Evolutionary conservation across 1,284 basidiomycete species (phyloP).

Genomic region (Ustilago trichophora): DNA sequence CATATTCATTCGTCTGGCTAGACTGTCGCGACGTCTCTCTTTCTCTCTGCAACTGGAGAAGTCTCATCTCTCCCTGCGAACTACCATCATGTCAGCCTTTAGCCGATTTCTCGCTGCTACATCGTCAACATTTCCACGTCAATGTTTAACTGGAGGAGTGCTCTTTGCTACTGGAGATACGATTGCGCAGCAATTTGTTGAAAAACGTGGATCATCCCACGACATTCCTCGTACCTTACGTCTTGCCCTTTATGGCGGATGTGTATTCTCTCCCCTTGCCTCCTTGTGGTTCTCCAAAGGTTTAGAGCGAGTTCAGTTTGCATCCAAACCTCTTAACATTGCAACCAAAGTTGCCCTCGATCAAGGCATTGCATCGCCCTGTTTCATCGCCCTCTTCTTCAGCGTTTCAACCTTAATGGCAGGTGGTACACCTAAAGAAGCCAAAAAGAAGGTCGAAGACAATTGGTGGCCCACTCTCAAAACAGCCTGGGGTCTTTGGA

Average conservation of each 20-base stretch:
- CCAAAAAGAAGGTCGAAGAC: constrained; percentile 39
- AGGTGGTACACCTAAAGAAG: constrained; percentile 25
- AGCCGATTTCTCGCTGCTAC: constrained; percentile 49
- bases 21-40: too few relatives aligned
- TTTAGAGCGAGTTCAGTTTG: constrained; percentile 45
- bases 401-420: constrained; percentile 46
- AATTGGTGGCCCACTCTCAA: constrained; percentile 56
- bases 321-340: constrained; percentile 32
- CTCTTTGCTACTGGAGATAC: constrained; percentile 57
- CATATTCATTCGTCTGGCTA: too few relatives aligned
- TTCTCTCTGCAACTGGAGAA: too few relatives aligned
- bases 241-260: constrained; percentile 50
- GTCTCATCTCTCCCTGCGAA: too few relatives aligned
- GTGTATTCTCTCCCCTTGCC: constrained; percentile 56
- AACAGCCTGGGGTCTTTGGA: constrained; percentile 55
- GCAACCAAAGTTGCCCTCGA: constrained; percentile 54
- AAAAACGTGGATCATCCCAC: constrained; percentile 40
- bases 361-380: constrained; percentile 50
- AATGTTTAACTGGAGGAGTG: constrained; percentile 51
- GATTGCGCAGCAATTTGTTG: constrained; percentile 57
- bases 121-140: constrained; percentile 52
- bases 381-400: constrained; percentile 50
- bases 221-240: constrained; percentile 46
- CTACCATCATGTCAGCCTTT: constrained; percentile 34
- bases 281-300: constrained; percentile 53